Conservation (phyloP, 805 yeast genomes). For the Metschnikowia cerradonensis region DNA sequence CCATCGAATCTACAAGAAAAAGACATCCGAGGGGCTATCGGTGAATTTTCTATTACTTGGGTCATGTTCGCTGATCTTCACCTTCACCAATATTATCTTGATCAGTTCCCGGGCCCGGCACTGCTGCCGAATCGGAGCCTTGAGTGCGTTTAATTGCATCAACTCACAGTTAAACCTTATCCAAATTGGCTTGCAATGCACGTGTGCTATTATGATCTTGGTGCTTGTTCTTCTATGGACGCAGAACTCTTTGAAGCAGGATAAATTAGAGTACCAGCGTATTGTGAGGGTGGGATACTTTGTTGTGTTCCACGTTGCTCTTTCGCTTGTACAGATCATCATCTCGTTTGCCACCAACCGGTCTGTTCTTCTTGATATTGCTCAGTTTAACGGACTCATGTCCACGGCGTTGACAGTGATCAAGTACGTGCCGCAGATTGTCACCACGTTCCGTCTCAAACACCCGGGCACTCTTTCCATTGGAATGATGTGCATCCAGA, state of each 20-base stretch:
- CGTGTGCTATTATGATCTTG: constrained; percentile 55
- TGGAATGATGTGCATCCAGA: constrained; percentile 79
- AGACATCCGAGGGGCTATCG: constrained; percentile 74
- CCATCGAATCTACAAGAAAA: constrained; percentile 49
- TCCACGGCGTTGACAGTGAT: constrained; percentile 61
- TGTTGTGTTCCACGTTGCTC: constrained; percentile 35
- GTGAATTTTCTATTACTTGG: constrained; percentile 71
- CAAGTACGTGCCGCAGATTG: constrained; percentile 78
- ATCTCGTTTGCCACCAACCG: constrained; percentile 28
- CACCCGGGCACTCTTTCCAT: constrained; percentile 79
- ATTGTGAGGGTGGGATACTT: constrained; percentile 40
- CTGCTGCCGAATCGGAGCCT: constrained; percentile 50
- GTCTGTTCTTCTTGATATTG: constrained; percentile 33
- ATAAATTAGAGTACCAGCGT: constrained; percentile 39
- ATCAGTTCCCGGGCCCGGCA: constrained; percentile 56
- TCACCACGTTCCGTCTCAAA: constrained; percentile 62
- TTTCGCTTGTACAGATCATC: constrained; percentile 32
- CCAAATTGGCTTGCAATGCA: constrained; percentile 62
- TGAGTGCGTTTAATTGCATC: constrained; percentile 54
- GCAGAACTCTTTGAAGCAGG: constrained; percentile 42
- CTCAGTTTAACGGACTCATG: constrained; percentile 59
- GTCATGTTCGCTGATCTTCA: constrained; percentile 61
- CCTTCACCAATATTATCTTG: constrained; percentile 61
- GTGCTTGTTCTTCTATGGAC: constrained; percentile 51
- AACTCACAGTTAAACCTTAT: constrained; percentile 62